Conservation (phyloP, 2,329 filamentous ascomycete genomes). For the Paraconiothyrium brasiliense region DNA sequence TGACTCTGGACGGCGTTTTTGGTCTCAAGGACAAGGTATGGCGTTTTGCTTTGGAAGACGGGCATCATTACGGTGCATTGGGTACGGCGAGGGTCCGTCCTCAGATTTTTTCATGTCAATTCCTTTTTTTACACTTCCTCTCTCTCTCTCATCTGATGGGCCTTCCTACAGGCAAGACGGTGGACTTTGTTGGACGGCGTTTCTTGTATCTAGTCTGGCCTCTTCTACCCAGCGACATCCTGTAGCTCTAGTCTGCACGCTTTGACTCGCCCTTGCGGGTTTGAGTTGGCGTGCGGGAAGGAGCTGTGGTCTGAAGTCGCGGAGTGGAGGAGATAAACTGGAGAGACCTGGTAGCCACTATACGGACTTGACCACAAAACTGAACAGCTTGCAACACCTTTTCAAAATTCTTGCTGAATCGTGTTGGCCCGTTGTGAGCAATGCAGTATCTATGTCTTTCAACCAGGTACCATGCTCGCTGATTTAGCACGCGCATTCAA, state of each 20-base stretch:
- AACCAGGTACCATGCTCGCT: no score
- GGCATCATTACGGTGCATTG: slow-evolving; percentile 13
- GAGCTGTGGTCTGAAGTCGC: not conserved
- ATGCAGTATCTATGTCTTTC: no score
- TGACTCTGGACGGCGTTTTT: not conserved
- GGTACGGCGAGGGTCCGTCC: not conserved
- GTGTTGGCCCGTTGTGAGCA: no score
- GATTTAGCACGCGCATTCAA: no score
- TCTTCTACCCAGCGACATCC: slow-evolving; percentile 7
- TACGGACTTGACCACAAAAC: no score
- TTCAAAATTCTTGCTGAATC: no score
- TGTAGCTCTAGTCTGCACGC: slow-evolving; percentile 19
- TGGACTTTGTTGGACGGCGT: not conserved
- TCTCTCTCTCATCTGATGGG: not conserved
- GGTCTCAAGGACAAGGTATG: not conserved
- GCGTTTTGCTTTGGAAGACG: not conserved
- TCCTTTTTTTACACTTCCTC: slow-evolving; percentile 1
- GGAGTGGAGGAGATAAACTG: not conserved
- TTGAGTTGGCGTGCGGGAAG: slow-evolving; percentile 1
- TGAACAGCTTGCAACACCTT: no score
- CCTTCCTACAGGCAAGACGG: not conserved
- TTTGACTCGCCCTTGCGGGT: slow-evolving; percentile 28
- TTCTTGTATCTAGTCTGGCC: not conserved
- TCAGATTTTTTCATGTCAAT: not conserved
- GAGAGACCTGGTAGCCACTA: no score